These are phyloP conservation scores for Chernovozyma aurita DNA, from an alignment of 1,139 yeast genomes.

Conservation along the genomic window DNA sequence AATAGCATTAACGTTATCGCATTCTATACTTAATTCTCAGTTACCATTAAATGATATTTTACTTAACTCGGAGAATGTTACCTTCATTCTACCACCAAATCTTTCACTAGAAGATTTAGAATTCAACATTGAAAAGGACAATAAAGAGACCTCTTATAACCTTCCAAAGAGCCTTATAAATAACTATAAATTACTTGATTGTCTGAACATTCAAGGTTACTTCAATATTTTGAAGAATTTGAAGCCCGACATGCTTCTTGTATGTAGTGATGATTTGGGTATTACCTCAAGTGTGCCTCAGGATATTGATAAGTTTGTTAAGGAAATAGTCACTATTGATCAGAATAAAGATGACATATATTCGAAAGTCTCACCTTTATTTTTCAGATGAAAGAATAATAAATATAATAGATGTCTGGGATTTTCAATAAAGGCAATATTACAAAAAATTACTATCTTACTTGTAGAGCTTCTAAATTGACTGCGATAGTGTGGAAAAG, in stretches of 20 bases:
- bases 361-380: conserved; percentile 23
- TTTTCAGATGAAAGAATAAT: conserved; percentile 10
- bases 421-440: no score
- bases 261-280: conserved; percentile 45
- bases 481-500: no score
- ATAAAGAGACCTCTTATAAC: conserved; percentile 8
- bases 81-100: conserved; percentile 46
- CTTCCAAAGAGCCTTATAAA: conserved; percentile 20
- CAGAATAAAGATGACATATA: conserved; percentile 29
- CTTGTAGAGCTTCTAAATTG: no score
- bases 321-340: conserved; percentile 33
- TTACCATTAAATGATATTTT: conserved; percentile 40
- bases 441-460: no score
- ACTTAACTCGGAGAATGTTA: conserved; percentile 34
- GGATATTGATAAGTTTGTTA: conserved; percentile 38
- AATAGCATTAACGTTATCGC: conserved; percentile 42
- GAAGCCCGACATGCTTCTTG: conserved; percentile 38
- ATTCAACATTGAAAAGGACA: conserved; percentile 13
- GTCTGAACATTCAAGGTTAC: conserved; percentile 42
- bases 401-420: no score
- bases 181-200: conserved; percentile 39
- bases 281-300: conserved; percentile 25
- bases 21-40: conserved; percentile 35
- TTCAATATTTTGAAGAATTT: conserved; percentile 38
- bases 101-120: conserved; percentile 38